Evolutionary conservation across 2,329 filamentous ascomycete species (phyloP).

Genomic region (Neocatenulostroma microsporum): DNA sequence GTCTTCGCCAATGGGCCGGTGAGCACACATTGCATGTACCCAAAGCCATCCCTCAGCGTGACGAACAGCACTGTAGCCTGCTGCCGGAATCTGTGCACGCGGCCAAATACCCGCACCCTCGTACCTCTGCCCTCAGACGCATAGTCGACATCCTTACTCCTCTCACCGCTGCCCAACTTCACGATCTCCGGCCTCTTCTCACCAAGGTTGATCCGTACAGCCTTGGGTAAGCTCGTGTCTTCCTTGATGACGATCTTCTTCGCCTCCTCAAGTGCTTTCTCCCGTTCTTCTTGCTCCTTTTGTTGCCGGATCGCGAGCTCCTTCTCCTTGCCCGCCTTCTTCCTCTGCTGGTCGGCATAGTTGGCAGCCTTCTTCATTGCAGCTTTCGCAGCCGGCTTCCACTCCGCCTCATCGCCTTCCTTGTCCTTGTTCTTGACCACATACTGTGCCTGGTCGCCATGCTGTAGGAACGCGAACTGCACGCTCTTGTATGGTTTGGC

Average conservation of each 20-base stretch:
- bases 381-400: conserved; percentile 76
- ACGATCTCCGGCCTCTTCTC: conserved; percentile 56
- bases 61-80: conserved; percentile 85
- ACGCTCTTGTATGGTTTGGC: conserved; percentile 74
- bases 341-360: conserved; percentile 67
- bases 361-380: conserved; percentile 78
- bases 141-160: conserved; percentile 46
- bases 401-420: conserved; percentile 57
- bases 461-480: conserved; percentile 66
- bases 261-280: conserved; percentile 68
- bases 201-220: conserved; percentile 67
- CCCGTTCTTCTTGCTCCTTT: conserved; percentile 63
- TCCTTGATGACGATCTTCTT: conserved; percentile 68
- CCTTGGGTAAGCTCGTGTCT: conserved; percentile 63
- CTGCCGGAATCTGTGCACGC: conserved; percentile 70
- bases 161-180: conserved; percentile 46
- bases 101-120: conserved; percentile 70
- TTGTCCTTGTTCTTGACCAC: conserved; percentile 59
- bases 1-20: conserved; percentile 76
- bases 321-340: conserved; percentile 73
- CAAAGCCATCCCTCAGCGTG: conserved; percentile 77
- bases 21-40: conserved; percentile 76
- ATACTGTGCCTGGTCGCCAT: conserved; percentile 56
- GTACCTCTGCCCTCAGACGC: conserved; percentile 53
- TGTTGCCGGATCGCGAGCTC: conserved; percentile 64